Conservation (phyloP, 106 monocot genomes). For the Allium fistulosum region DNA sequence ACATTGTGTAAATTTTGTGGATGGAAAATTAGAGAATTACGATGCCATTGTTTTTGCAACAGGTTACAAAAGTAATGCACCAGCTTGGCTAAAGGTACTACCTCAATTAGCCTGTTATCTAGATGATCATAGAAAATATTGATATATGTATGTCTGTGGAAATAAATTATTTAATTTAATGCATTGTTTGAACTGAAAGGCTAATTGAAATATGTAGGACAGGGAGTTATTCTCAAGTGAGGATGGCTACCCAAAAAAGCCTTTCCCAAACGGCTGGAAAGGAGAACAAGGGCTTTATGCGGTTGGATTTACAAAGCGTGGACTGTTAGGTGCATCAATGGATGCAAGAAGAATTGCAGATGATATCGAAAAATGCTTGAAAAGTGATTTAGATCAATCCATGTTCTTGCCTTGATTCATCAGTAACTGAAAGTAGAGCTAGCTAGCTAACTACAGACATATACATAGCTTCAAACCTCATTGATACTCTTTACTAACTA, state of each 20-base stretch:
- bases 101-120: too few relatives aligned
- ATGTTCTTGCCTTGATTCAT: slow-evolving; percentile 3
- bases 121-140: too few relatives aligned
- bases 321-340: slow-evolving; percentile 62
- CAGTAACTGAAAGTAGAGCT: background rate
- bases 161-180: too few relatives aligned
- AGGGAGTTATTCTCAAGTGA: slow-evolving; percentile 73
- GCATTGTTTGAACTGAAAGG: too few relatives aligned
- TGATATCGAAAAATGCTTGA: slow-evolving; percentile 51
- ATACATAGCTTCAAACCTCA: too few relatives aligned
- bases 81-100: slow-evolving; percentile 43
- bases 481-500: too few relatives aligned
- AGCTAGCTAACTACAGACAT: too few relatives aligned
- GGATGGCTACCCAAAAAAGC: slow-evolving; percentile 51
- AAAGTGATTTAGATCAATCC: slow-evolving; percentile 6
- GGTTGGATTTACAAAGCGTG: slow-evolving; percentile 67
- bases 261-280: slow-evolving; percentile 85
- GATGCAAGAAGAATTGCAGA: slow-evolving; percentile 60
- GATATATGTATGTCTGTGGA: too few relatives aligned
- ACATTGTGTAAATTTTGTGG: slow-evolving; percentile 29
- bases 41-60: slow-evolving; percentile 43
- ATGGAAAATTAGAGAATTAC: slow-evolving; percentile 32
- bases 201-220: slow-evolving; percentile 26
- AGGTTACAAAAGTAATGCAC: slow-evolving; percentile 48
- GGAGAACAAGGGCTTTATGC: slow-evolving; percentile 63